phyloP scores from a whole-genome alignment of 306 rosid genomes.

The Neltuma alba region DNA sequence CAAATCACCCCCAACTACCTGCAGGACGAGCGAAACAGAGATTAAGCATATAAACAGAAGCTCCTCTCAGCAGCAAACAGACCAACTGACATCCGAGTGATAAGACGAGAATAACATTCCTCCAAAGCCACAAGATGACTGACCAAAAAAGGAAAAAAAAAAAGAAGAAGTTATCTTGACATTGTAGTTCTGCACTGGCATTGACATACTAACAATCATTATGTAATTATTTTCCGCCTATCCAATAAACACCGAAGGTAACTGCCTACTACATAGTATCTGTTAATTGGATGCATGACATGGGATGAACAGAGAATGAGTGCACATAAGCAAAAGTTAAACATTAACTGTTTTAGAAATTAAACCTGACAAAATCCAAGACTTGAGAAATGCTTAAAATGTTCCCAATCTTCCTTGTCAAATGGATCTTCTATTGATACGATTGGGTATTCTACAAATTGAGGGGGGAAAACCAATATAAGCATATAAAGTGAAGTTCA shows the following conservation, averaged over 20 bases:
- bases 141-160: too few species aligned
- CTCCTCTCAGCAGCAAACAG: constrained; percentile 27
- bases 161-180: neutral
- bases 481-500: constrained; percentile 26
- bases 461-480: constrained; percentile 28
- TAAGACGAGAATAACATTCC: neutral
- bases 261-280: constrained; percentile 13
- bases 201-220: constrained; percentile 1
- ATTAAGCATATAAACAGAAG: constrained; percentile 30
- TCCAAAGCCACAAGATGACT: neutral
- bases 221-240: constrained; percentile 1
- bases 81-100: constrained; percentile 26
- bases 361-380: constrained; percentile 81
- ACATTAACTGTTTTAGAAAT: constrained; percentile 35
- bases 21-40: constrained; percentile 45
- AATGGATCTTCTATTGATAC: constrained; percentile 96
- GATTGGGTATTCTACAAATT: constrained; percentile 70
- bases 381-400: constrained; percentile 61
- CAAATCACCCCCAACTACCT: constrained; percentile 93
- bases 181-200: neutral
- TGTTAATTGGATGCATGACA: constrained; percentile 20
- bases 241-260: constrained; percentile 11
- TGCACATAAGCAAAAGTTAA: constrained; percentile 25
- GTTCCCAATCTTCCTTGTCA: constrained; percentile 98
- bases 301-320: constrained; percentile 31